phyloP scores from a whole-genome alignment of 2,329 filamentous ascomycete genomes.

The Trichoderma sp. region DNA sequence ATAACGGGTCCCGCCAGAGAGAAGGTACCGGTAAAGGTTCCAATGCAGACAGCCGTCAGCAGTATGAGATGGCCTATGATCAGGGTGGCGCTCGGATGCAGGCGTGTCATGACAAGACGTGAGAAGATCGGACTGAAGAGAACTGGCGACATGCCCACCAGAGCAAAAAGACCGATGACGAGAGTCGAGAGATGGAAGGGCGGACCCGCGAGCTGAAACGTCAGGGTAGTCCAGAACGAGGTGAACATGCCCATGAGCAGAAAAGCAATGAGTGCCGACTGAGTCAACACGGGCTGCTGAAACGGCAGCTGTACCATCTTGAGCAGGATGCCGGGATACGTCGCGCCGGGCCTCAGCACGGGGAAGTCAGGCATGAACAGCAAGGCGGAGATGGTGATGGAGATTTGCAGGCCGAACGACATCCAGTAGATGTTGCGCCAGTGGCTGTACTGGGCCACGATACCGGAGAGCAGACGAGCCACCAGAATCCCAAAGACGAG shows the following conservation, averaged over 20 bases:
- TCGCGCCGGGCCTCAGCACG: constrained; percentile 66
- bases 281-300: constrained; percentile 67
- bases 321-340: constrained; percentile 65
- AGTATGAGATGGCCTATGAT: constrained; percentile 62
- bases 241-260: constrained; percentile 57
- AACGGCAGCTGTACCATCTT: constrained; percentile 55
- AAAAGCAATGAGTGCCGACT: constrained; percentile 69
- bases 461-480: constrained; percentile 73
- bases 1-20: constrained; percentile 72
- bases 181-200: constrained; percentile 66
- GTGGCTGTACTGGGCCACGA: constrained; percentile 70
- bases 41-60: constrained; percentile 64
- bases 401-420: constrained; percentile 68
- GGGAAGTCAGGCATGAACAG: constrained; percentile 82
- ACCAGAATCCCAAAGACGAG: constrained; percentile 75
- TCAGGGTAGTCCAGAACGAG: constrained; percentile 66
- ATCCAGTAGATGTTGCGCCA: constrained; percentile 84
- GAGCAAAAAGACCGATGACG: constrained; percentile 74
- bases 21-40: constrained; percentile 67
- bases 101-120: constrained; percentile 65
- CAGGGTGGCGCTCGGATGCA: constrained; percentile 68
- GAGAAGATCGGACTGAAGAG: constrained; percentile 67
- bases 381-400: constrained; percentile 67
- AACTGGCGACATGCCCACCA: constrained; percentile 75
- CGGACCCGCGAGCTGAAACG: constrained; percentile 74